Evolutionary conservation across 176 grass and related monocot genomes (phyloP).

Genomic region (Paspalum notatum): DNA sequence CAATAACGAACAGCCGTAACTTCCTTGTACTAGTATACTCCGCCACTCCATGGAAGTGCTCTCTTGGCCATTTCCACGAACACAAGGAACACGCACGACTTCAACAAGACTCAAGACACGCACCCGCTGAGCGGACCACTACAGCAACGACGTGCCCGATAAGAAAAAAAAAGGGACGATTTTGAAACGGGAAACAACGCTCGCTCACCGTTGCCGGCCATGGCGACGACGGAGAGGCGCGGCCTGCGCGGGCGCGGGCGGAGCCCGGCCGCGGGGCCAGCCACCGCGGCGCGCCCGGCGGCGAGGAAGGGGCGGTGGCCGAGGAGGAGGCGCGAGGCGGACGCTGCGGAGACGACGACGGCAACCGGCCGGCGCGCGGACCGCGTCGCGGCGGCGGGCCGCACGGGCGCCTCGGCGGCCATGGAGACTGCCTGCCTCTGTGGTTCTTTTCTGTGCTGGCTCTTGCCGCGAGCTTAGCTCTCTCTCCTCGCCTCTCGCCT

Average conservation of each 20-base stretch:
- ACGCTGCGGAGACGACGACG: conserved; percentile 31
- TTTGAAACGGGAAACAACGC: neutral
- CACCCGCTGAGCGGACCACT: too few relatives aligned
- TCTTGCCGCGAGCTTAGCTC: neutral
- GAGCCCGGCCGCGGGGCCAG: conserved; percentile 38
- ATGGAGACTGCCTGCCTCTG: conserved; percentile 24
- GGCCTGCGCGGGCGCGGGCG: conserved; percentile 49
- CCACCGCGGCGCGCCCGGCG: conserved; percentile 43
- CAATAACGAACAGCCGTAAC: neutral
- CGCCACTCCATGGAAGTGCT: neutral
- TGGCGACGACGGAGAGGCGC: conserved; percentile 68
- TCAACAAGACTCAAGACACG: neutral
- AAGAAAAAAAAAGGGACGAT: neutral
- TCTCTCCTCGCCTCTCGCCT: conserved; percentile 20
- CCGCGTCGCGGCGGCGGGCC: conserved; percentile 42
- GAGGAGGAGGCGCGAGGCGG: conserved; percentile 61
- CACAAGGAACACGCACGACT: neutral
- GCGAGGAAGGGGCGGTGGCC: conserved; percentile 57
- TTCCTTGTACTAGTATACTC: neutral
- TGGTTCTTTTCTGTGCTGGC: neutral
- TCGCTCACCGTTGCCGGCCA: conserved; percentile 71
- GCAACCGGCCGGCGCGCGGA: conserved; percentile 36
- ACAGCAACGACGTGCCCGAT: neutral
- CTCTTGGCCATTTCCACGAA: conserved; percentile 52
- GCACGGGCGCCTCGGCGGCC: conserved; percentile 60